phyloP scores from a whole-genome alignment of 164 flowering plant genomes.

The Annona cherimola region DNA sequence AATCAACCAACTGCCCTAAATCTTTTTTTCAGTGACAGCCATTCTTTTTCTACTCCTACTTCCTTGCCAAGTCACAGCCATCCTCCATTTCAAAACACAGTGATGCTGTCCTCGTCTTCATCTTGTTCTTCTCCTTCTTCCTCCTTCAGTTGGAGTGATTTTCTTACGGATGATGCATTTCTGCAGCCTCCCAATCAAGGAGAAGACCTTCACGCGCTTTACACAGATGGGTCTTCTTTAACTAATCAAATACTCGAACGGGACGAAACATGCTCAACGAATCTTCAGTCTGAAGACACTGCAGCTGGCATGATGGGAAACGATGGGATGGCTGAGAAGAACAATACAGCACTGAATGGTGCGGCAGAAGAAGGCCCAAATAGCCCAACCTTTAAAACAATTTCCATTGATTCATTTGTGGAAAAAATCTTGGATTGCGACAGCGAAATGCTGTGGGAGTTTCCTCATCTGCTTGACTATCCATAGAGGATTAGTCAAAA shows the following conservation, averaged over 20 bases:
- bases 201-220: not conserved
- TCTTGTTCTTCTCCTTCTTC: conserved; percentile 12
- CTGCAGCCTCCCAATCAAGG: conserved; percentile 10
- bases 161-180: conserved; percentile 30
- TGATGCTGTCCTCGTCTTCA: conserved; percentile 17
- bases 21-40: conserved; percentile 12
- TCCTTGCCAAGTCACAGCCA: conserved; percentile 12
- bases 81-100: conserved; percentile 10
- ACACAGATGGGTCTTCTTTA: conserved; percentile 8
- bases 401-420: conserved; percentile 52
- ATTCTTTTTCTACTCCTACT: conserved; percentile 17
- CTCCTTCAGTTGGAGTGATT: conserved; percentile 48
- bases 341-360: not conserved
- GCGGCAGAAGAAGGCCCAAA: not conserved
- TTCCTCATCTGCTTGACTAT: conserved; percentile 43
- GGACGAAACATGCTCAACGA: not conserved
- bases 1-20: conserved; percentile 12
- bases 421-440: conserved; percentile 60
- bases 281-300: not conserved
- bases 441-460: conserved; percentile 42
- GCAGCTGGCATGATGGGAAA: not conserved
- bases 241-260: not conserved
- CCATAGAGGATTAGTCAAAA: conserved; percentile 2
- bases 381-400: conserved; percentile 10
- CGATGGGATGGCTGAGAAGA: conserved; percentile 1